These are phyloP conservation scores for Heliamphora pulchella DNA, from an alignment of 179 eudicot genomes.

Conservation along the genomic window DNA sequence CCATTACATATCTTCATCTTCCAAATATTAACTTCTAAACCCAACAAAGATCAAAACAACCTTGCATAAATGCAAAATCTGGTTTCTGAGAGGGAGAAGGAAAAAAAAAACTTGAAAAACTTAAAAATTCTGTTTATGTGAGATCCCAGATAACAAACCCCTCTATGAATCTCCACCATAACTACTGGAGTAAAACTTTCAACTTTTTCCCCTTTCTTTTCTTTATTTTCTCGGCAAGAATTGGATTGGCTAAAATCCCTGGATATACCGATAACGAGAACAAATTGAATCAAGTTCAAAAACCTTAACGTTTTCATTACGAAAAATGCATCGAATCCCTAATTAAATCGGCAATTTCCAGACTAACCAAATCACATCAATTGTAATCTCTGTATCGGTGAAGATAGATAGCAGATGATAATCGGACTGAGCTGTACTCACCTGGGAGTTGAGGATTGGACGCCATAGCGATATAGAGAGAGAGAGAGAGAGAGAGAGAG, in stretches of 20 bases:
- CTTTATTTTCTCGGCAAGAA: not conserved
- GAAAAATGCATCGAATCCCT: not conserved
- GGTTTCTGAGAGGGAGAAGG: not conserved
- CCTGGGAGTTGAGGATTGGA: conserved; percentile 10
- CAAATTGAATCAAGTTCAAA: not conserved
- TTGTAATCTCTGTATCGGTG: not conserved
- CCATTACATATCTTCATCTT: too few species aligned
- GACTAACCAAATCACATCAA: not conserved
- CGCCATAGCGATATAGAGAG: conserved; percentile 2
- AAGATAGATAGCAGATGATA: not conserved
- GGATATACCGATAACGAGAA: too few species aligned
- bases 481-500: not conserved
- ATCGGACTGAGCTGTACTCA: not conserved
- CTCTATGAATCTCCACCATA: not conserved
- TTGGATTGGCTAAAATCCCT: not conserved
- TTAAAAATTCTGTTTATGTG: not conserved
- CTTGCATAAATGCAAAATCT: not conserved
- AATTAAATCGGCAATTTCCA: not conserved
- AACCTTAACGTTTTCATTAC: not conserved
- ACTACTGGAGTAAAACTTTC: too few species aligned
- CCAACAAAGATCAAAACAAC: not conserved
- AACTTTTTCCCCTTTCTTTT: not conserved
- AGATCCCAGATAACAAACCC: too few species aligned
- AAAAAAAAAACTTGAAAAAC: not conserved
- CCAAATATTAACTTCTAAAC: too few species aligned